Evolutionary conservation across 148 eudicot species (phyloP), one percentile per base, ranked within the genome.

Genomic region (Pouteria glomerata): DNA sequence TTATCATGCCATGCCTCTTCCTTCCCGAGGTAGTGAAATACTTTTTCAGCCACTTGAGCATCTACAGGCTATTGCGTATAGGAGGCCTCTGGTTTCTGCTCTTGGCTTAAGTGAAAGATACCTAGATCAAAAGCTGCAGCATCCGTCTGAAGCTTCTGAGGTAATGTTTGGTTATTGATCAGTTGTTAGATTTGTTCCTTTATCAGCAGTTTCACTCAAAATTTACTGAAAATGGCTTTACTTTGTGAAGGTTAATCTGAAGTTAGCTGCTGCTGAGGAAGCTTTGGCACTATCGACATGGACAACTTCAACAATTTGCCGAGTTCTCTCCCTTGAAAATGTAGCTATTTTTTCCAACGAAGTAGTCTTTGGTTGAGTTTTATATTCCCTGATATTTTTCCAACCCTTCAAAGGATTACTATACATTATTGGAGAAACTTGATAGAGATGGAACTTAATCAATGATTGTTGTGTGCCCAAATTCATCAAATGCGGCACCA

Each of bases 11-110:
- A 56, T 85, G 72, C 81, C 78, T 71, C 71, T 95, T 82, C 97
- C 99, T 50, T 51, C 57, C 77, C 79, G 89, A 35, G 99, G 97
- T 63, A 74, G 83, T 75, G 83, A 90, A 76, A 73, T 95, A 60
- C 74, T 81, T 76, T 95, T 92, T 75, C 89, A 87, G 75, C 97
- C 99, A 57, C 90, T 90, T 60, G 97, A 95, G 80, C 99, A 95
- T 79, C 77, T 95, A 70, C 92, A 95, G 71, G 83, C 90, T 61
- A 84, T 92, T 74, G 84, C 70, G 60, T 95, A 86, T 72, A 80
- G 64, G 74, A 87, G 99, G 63, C 83, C 84, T 68, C 80, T 88
- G 24, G 77, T 82, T 48, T 83, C 90, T 78, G 83, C 83, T 75
- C 93, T 95, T 71, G 85, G 77, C 64, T 23, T 82, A 68, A 81